A percentile compares a stretch with the other conserved stretches of the same genome.
Conservation (phyloP, 805 yeast genomes). For the Schwanniomyces sp. region DNA sequence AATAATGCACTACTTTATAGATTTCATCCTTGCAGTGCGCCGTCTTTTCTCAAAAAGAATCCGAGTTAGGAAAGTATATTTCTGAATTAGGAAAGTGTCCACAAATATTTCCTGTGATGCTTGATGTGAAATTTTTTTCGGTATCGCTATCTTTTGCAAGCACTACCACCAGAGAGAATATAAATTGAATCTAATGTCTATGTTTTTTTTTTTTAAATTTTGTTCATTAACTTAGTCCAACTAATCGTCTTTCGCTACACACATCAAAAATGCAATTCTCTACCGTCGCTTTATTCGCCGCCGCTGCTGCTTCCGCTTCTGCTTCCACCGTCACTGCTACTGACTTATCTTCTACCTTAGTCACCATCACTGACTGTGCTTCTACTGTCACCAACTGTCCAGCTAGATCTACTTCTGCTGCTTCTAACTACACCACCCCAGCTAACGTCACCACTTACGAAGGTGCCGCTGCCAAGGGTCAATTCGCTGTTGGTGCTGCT, state of each 20-base stretch:
- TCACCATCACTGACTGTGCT: slow-evolving; percentile 48
- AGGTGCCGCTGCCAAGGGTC: slow-evolving; percentile 31
- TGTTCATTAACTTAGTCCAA: slow-evolving; percentile 18
- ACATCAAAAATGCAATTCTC: slow-evolving; percentile 40
- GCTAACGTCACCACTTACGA: slow-evolving; percentile 36
- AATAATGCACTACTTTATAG: not conserved
- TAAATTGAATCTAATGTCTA: not conserved
- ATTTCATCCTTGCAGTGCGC: not conserved
- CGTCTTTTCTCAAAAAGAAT: not conserved
- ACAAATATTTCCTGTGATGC: not conserved
- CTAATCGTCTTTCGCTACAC: slow-evolving; percentile 32
- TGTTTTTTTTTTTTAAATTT: slow-evolving; percentile 15
- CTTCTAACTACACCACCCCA: slow-evolving; percentile 19
- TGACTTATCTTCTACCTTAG: slow-evolving; percentile 34
- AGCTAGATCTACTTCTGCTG: slow-evolving; percentile 18
- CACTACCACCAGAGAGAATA: not conserved
- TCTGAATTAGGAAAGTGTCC: not conserved
- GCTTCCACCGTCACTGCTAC: slow-evolving; percentile 26
- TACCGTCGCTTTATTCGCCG: slow-evolving; percentile 33
- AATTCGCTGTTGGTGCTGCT: slow-evolving; percentile 44
- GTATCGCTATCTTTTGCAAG: not conserved
- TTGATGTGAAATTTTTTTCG: not conserved
- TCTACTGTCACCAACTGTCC: slow-evolving; percentile 51
- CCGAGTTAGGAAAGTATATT: not conserved
- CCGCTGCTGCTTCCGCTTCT: slow-evolving; percentile 28